Percentiles rank a stretch among this genome's conserved stretches.
Evolutionary conservation across 1,139 yeast genomes (phyloP).

Genomic region (Geotrichum histeridarum): DNA sequence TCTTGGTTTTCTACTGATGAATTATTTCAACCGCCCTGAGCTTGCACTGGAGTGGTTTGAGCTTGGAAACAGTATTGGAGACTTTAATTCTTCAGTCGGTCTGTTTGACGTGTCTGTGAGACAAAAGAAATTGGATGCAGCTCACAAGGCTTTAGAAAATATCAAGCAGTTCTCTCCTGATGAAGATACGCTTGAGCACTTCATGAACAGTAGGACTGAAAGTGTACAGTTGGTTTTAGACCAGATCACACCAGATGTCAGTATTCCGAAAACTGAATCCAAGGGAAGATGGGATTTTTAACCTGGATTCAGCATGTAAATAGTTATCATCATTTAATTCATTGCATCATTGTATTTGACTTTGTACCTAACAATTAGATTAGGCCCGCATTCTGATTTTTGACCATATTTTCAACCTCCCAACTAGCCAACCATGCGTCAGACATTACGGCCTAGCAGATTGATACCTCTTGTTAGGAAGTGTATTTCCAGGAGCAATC

Average conservation of each 20-base stretch:
- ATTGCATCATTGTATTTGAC: not conserved
- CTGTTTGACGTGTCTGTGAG: conserved; percentile 50
- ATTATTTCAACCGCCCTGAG: conserved; percentile 39
- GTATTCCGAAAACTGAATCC: not conserved
- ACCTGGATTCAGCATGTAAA: not conserved
- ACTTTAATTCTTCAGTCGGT: conserved; percentile 62
- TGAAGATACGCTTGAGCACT: conserved; percentile 9
- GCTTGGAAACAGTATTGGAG: conserved; percentile 64
- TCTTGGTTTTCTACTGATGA: conserved; percentile 71
- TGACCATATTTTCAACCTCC: not conserved
- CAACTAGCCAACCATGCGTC: not conserved
- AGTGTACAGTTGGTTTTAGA: not conserved
- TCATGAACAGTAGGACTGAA: conserved; percentile 6
- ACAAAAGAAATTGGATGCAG: conserved; percentile 1
- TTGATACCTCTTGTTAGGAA: no score
- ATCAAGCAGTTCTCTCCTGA: conserved; percentile 13
- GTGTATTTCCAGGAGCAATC: no score
- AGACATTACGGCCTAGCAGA: not conserved
- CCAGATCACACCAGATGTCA: not conserved
- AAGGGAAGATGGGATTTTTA: conserved; percentile 14
- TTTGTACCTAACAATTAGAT: not conserved
- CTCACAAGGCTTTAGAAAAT: conserved; percentile 6
- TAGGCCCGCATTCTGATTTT: not conserved
- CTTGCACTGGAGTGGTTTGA: conserved; percentile 81
- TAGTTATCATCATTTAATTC: no score